Percentiles rank a stretch among this genome's conserved stretches.
Conservation (phyloP, 345 rosid species). For the Trapa bicornis region DNA sequence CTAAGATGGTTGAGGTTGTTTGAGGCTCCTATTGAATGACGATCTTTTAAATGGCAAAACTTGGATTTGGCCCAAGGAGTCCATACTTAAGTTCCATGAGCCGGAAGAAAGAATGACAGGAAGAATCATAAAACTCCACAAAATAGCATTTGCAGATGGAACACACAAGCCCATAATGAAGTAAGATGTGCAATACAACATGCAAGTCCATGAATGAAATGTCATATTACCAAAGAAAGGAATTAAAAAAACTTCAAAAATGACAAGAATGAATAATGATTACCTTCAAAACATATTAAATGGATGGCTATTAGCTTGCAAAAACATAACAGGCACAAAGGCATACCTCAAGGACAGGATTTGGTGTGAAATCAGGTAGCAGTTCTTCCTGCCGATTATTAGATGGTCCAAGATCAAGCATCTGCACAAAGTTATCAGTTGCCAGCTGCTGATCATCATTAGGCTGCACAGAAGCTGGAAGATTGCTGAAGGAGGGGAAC, state of each 20-base stretch:
- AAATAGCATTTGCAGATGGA: too few relatives aligned
- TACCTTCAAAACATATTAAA: too few relatives aligned
- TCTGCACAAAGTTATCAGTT: conserved; percentile 65
- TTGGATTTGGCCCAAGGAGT: too few relatives aligned
- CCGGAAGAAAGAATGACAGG: too few relatives aligned
- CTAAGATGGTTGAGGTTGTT: too few relatives aligned
- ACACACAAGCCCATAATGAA: too few relatives aligned
- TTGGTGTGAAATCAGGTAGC: conserved; percentile 72
- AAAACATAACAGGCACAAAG: neutral
- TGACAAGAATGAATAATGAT: neutral
- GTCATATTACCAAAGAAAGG: neutral
- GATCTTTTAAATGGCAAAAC: too few relatives aligned
- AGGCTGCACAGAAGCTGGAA: conserved; percentile 64
- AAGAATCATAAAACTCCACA: too few relatives aligned
- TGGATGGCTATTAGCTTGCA: neutral
- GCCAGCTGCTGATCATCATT: conserved; percentile 69
- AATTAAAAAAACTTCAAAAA: neutral
- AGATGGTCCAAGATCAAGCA: conserved; percentile 77
- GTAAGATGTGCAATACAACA: too few relatives aligned
- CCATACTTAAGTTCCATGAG: too few relatives aligned
- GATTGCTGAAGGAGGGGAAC: conserved; percentile 66
- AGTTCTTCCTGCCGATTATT: conserved; percentile 47
- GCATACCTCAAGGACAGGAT: conserved; percentile 73
- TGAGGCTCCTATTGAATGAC: too few relatives aligned
- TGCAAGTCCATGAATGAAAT: neutral